A percentile compares a stretch with the other conserved stretches of the same genome.
Evolutionary conservation across 805 yeast genomes (phyloP).

Genomic region (Hanseniaspora hatyaiensis): DNA sequence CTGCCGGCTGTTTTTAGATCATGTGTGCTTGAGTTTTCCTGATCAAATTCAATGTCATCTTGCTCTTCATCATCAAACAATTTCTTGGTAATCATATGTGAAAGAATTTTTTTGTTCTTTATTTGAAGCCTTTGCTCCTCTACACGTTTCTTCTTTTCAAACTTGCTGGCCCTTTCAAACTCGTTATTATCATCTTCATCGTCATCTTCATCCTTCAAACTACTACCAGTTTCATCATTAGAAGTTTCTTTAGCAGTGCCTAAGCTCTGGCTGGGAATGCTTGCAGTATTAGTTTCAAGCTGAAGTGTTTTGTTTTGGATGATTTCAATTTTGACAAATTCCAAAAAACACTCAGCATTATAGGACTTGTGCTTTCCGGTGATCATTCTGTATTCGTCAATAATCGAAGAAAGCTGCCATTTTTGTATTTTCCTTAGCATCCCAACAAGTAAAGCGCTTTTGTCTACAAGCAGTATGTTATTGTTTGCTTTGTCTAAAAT

Average conservation of each 20-base stretch:
- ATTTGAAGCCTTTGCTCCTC: constrained; percentile 12
- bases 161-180: not conserved
- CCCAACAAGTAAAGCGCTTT: constrained; percentile 69
- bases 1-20: too few species aligned
- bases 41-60: too few species aligned
- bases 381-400: constrained; percentile 73
- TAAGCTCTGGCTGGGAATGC: too few species aligned
- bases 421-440: constrained; percentile 69
- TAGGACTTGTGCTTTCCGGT: constrained; percentile 64
- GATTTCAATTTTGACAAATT: constrained; percentile 42
- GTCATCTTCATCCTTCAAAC: not conserved
- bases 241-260: constrained; percentile 2
- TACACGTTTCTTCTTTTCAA: not conserved
- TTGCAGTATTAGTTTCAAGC: too few species aligned
- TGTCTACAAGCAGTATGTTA: constrained; percentile 66
- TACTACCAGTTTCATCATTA: not conserved
- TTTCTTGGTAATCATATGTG: not conserved
- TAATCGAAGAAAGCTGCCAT: constrained; percentile 77
- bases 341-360: constrained; percentile 71
- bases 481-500: constrained; percentile 50
- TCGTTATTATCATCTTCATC: not conserved
- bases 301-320: constrained; percentile 23
- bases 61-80: not conserved
- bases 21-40: too few species aligned
- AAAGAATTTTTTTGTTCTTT: not conserved